Base-by-base conservation (phyloP, 805 yeast genomes). In the Wickerhamiella hasegawae region DNA sequence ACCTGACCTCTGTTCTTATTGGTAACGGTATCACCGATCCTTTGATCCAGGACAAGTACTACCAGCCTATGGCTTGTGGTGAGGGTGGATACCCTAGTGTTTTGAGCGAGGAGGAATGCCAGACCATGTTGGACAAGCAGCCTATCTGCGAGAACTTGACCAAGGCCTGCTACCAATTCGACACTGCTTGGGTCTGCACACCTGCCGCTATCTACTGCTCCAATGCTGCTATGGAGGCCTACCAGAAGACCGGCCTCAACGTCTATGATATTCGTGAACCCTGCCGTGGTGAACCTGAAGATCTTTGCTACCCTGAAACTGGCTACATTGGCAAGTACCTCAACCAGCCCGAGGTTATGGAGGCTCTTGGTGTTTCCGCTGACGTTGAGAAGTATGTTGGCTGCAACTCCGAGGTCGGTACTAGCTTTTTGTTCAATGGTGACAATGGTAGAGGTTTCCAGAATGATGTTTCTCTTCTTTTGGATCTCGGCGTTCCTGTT, bases 51-150 rank as follows among this genome's bases (percentile, higher is more conserved):
- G 76, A 76, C 58, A 71, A 70, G 42, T 69, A 71, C 58, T 81
- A 77, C 56, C 75, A 77, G 53, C 93, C 92, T 57, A 84, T 83
- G 95, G 94, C 94, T 11, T 84, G 95, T 61, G 94, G 94, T 44
- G 66, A 73, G 51, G 94, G 94, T 46, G 95, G 94, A 27, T 73
- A 69, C 46, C 77, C 79, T 26, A 64, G 85, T 12, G 82, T 83
- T 4, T 62, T 84, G 44, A 60, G 70, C 25, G 82, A 77, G 33
- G 84, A 76, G 43, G 76, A 77, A 52, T 84, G 96, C 63, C 68
- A 69, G 36, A 59, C 61, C 19, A 72, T 84, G 75, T 65, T 68
- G 35, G 65, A 62, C 33, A 57, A 74, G 32, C 65, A 76, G 51
- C 81, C 79, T 35, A 71, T 85, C 53, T 84, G 95, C 65, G 60